Evolutionary conservation across 108 stramenopile genomes (phyloP).

Genomic region (Nitzschia sp.): DNA sequence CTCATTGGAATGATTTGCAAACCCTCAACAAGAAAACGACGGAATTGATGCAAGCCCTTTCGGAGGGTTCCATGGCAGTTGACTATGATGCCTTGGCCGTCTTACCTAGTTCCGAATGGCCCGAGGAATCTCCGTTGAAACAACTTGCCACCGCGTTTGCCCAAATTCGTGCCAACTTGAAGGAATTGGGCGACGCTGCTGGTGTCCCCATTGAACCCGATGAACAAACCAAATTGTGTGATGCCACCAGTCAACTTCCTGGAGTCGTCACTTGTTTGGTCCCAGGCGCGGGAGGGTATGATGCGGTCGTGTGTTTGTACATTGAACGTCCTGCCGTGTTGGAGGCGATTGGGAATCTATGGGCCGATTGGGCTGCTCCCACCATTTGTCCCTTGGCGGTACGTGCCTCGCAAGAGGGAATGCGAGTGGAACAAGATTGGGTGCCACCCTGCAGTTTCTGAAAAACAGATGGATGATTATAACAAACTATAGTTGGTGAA

Average conservation of each 20-base stretch:
- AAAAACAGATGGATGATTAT: no score
- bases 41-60: constrained; percentile 44
- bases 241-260: constrained; percentile 82
- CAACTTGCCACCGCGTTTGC: constrained; percentile 51
- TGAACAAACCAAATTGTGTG: constrained; percentile 75
- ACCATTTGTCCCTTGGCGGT: constrained; percentile 70
- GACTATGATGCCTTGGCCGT: constrained; percentile 34
- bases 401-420: constrained; percentile 51
- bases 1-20: constrained; percentile 75
- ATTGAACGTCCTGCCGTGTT: constrained; percentile 56
- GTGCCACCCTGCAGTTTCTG: no score
- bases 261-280: constrained; percentile 91
- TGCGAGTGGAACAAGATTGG: constrained; percentile 20
- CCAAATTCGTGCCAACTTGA: constrained; percentile 61
- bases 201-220: constrained; percentile 92
- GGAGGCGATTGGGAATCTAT: constrained; percentile 63
- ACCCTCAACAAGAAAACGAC: constrained; percentile 61
- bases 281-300: constrained; percentile 95
- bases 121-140: constrained; percentile 24
- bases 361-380: constrained; percentile 46
- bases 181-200: constrained; percentile 78
- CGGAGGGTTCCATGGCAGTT: background rate
- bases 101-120: constrained; percentile 47
- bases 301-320: constrained; percentile 88
- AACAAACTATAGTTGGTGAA: no score